phyloP scores from a whole-genome alignment of 192 early-diverging fungal species.

The Mortierella claussenii region DNA sequence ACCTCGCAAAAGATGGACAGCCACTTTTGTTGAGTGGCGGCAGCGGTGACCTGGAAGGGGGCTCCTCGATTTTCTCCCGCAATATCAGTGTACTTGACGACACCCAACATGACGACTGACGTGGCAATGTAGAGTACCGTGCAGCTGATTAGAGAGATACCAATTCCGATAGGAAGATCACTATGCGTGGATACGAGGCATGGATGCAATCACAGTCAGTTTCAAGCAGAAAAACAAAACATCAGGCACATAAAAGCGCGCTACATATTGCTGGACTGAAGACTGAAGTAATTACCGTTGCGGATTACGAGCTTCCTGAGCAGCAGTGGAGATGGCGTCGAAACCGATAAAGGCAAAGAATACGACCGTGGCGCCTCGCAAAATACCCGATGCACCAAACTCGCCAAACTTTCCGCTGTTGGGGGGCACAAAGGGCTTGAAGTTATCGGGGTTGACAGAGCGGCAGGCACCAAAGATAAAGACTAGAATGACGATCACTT shows the following conservation, averaged over 20 bases:
- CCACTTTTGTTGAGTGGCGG: conserved; percentile 63
- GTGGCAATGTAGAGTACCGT: conserved; percentile 82
- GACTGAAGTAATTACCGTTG: too few species aligned
- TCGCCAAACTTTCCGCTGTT: conserved; percentile 61
- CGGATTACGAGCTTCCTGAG: conserved; percentile 84
- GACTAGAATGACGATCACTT: conserved; percentile 77
- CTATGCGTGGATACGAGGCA: too few species aligned
- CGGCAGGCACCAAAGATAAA: conserved; percentile 83
- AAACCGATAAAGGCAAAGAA: conserved; percentile 90
- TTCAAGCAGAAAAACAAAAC: neutral
- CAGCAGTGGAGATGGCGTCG: conserved; percentile 87
- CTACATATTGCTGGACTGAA: too few species aligned
- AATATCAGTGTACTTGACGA: conserved; percentile 69
- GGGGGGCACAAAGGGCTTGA: conserved; percentile 81
- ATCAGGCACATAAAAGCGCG: neutral
- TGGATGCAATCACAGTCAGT: too few species aligned
- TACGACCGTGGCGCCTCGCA: conserved; percentile 78
- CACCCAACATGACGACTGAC: conserved; percentile 76
- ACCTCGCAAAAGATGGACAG: conserved; percentile 77
- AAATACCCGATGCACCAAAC: conserved; percentile 77
- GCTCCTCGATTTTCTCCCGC: conserved; percentile 9
- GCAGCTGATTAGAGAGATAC: conserved; percentile 77
- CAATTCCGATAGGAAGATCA: conserved; percentile 89
- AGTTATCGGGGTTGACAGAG: conserved; percentile 77
- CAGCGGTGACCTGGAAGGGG: conserved; percentile 66